A percentile compares a stretch with the other conserved stretches of the same genome.
Evolutionary conservation across 805 yeast species (phyloP).

Genomic region (Kuraishia molischiana): DNA sequence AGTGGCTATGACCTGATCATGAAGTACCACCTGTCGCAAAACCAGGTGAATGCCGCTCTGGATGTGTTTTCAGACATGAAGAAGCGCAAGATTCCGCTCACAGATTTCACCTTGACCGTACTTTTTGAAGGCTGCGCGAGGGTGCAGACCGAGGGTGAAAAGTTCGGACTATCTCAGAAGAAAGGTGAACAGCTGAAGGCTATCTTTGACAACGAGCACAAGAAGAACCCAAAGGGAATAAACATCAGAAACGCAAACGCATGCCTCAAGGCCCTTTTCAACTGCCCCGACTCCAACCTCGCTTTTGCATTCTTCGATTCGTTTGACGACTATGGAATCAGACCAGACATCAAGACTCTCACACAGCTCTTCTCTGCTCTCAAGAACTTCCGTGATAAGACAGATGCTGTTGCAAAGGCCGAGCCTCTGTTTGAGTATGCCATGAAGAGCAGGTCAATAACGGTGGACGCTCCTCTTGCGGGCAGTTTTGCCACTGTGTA

Average conservation of each 20-base stretch:
- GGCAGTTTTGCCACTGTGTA: background rate
- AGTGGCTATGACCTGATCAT: constrained; percentile 59
- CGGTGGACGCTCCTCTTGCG: background rate
- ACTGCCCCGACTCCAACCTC: constrained; percentile 25
- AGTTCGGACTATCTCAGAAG: constrained; percentile 16
- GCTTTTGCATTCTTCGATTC: constrained; percentile 29
- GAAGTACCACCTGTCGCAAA: constrained; percentile 33
- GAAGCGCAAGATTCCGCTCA: constrained; percentile 49
- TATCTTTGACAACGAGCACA: constrained; percentile 20
- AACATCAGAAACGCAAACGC: constrained; percentile 36
- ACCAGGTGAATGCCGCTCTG: constrained; percentile 37
- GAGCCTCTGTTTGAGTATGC: background rate
- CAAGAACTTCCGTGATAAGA: background rate
- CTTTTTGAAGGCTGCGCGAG: constrained; percentile 35
- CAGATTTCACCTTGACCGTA: constrained; percentile 37
- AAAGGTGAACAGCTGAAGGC: constrained; percentile 23
- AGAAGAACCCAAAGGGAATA: constrained; percentile 15
- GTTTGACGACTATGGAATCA: constrained; percentile 12
- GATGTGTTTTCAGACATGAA: constrained; percentile 43
- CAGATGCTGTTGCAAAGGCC: background rate
- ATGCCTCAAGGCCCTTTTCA: constrained; percentile 31
- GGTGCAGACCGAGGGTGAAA: constrained; percentile 8
- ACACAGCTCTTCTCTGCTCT: constrained; percentile 8
- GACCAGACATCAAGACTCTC: constrained; percentile 24
- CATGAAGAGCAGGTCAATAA: background rate